Percentiles rank a stretch among this genome's conserved stretches.
phyloP scores from a whole-genome alignment of 176 grass and related monocot species.

The Rhynchospora tenuis region DNA sequence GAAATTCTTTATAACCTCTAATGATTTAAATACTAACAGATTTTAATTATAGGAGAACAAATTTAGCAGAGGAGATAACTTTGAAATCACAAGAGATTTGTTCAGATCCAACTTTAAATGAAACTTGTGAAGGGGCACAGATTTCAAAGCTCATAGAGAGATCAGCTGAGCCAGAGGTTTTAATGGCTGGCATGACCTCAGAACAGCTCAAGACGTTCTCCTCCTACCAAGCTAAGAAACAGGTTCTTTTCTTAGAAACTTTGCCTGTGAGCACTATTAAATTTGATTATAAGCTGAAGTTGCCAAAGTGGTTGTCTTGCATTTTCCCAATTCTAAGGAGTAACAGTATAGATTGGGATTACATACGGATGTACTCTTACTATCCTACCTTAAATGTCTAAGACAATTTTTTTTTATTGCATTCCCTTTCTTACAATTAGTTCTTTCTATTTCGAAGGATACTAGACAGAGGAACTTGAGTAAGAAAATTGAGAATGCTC shows the following conservation, averaged over 20 bases:
- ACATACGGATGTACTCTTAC: neutral
- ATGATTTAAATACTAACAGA: neutral
- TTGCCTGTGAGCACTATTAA: neutral
- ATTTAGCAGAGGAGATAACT: slow-evolving; percentile 64
- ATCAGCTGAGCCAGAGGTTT: slow-evolving; percentile 79
- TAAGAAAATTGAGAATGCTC: slow-evolving; percentile 71
- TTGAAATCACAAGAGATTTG: slow-evolving; percentile 63
- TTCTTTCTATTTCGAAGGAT: slow-evolving; percentile 32
- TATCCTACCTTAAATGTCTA: neutral
- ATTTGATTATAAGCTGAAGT: slow-evolving; percentile 6
- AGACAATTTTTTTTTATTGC: neutral
- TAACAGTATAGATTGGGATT: neutral
- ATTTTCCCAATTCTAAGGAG: slow-evolving; percentile 15
- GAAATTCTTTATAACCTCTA: neutral
- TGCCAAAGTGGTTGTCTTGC: neutral
- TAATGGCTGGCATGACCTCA: slow-evolving; percentile 67
- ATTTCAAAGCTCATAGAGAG: slow-evolving; percentile 66
- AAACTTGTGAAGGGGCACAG: slow-evolving; percentile 66
- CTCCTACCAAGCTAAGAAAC: slow-evolving; percentile 71
- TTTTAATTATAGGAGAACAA: slow-evolving; percentile 49
- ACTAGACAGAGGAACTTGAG: slow-evolving; percentile 45
- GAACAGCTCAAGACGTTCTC: slow-evolving; percentile 60
- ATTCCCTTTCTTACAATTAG: neutral
- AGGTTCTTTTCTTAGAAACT: slow-evolving; percentile 27
- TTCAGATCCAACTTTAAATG: slow-evolving; percentile 35